Evolutionary conservation across 768 basidiomycete species (phyloP).

Genomic region (Rickenella mellea): DNA sequence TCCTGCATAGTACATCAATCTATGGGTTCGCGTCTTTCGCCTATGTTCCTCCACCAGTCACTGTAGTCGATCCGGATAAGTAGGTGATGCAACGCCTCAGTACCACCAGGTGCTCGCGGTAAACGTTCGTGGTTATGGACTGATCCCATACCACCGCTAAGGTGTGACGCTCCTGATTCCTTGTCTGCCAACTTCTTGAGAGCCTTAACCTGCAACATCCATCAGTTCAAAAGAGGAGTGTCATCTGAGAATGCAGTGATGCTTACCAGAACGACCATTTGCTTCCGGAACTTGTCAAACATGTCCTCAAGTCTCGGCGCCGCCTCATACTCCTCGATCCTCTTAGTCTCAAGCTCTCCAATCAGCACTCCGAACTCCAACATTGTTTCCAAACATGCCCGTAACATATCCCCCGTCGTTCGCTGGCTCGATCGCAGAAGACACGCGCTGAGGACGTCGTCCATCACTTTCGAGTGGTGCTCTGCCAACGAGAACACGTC

Average conservation of each 20-base stretch:
- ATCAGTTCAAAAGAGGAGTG: constrained; percentile 7
- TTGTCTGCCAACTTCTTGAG: constrained; percentile 52
- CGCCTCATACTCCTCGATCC: constrained; percentile 59
- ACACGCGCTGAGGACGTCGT: constrained; percentile 70
- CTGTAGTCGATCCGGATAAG: constrained; percentile 43
- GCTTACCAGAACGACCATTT: constrained; percentile 52
- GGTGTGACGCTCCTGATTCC: constrained; percentile 11
- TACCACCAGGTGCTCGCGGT: constrained; percentile 35
- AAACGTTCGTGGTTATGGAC: constrained; percentile 2
- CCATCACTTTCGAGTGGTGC: constrained; percentile 58
- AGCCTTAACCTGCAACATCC: constrained; percentile 21
- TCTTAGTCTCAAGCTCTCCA: constrained; percentile 45
- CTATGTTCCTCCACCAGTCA: constrained; percentile 44
- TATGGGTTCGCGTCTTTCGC: constrained; percentile 2
- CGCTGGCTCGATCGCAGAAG: constrained; percentile 61
- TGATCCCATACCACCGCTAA: constrained; percentile 11
- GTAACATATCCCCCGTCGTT: constrained; percentile 55
- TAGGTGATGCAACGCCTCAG: constrained; percentile 45
- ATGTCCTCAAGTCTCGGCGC: constrained; percentile 45
- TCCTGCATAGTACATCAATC: not conserved
- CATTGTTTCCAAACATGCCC: constrained; percentile 36
- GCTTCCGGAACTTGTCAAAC: constrained; percentile 40
- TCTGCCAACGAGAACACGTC: constrained; percentile 68
- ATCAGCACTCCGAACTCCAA: constrained; percentile 52
- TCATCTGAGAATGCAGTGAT: not conserved